These are phyloP conservation scores for Tanacetum coccineum DNA, from an alignment of 129 eudicot species.

Conservation along the genomic window DNA sequence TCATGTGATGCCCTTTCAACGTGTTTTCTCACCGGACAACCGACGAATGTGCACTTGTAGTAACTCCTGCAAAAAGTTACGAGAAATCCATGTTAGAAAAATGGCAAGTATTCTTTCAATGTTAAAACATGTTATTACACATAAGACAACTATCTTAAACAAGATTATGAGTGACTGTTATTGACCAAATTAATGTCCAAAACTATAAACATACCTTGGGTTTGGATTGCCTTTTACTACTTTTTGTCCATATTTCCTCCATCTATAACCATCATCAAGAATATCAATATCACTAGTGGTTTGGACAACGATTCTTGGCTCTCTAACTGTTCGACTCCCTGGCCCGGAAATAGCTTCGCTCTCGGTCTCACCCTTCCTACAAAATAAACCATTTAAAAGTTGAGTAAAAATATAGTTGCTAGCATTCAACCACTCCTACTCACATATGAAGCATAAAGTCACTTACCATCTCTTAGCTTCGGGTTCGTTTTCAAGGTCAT, in stretches of 20 bases:
- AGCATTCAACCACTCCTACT: neutral
- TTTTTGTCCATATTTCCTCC: constrained; percentile 99
- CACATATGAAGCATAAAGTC: constrained; percentile 6
- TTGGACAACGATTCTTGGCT: constrained; percentile 90
- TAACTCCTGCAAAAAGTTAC: constrained; percentile 60
- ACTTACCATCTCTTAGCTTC: constrained; percentile 89
- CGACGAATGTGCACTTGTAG: constrained; percentile 83
- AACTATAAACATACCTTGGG: constrained; percentile 54
- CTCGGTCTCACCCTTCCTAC: constrained; percentile 90
- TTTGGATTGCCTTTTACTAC: constrained; percentile 97
- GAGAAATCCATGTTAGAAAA: constrained; percentile 16
- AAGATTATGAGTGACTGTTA: constrained; percentile 2
- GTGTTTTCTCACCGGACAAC: constrained; percentile 92
- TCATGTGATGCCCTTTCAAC: constrained; percentile 94
- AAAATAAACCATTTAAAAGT: constrained; percentile 14
- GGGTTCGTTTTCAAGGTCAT: constrained; percentile 71
- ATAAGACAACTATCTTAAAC: neutral
- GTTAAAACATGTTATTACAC: neutral
- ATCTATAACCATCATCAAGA: constrained; percentile 94
- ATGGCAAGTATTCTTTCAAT: neutral
- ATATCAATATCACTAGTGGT: constrained; percentile 95
- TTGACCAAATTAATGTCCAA: neutral
- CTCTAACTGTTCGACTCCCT: constrained; percentile 73
- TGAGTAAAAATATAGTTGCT: neutral
- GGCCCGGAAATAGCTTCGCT: constrained; percentile 75